phyloP scores from a whole-genome alignment of 192 early-diverging fungal genomes.

The Phlyctochytrium bullatum region DNA sequence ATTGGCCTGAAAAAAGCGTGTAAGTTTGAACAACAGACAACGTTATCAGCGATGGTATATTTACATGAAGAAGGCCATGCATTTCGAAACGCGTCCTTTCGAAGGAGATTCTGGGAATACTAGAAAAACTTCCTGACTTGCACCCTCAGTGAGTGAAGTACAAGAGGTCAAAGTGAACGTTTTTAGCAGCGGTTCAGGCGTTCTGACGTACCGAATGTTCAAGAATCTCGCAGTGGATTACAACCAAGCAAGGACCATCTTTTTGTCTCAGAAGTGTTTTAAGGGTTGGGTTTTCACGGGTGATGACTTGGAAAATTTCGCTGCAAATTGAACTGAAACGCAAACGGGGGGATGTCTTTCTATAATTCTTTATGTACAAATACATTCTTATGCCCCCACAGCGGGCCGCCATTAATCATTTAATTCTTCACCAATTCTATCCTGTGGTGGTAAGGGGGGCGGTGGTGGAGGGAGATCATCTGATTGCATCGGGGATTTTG shows the following conservation, averaged over 20 bases:
- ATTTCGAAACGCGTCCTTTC: not conserved
- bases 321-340: too few species aligned
- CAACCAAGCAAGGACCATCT: not conserved
- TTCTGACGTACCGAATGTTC: not conserved
- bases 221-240: slow-evolving; percentile 8
- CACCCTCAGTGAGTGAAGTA: not conserved
- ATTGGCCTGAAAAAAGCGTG: slow-evolving; percentile 5
- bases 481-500: too few species aligned
- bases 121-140: slow-evolving; percentile 1
- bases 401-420: too few species aligned
- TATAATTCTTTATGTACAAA: too few species aligned
- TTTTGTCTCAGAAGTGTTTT: slow-evolving; percentile 12
- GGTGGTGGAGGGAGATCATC: too few species aligned
- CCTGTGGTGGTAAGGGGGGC: too few species aligned
- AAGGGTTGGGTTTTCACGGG: slow-evolving; percentile 24
- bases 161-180: not conserved
- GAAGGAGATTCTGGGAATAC: not conserved
- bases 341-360: too few species aligned
- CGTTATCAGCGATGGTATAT: slow-evolving; percentile 8
- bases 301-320: not conserved
- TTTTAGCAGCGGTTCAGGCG: not conserved
- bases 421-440: too few species aligned
- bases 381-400: too few species aligned
- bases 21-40: slow-evolving; percentile 6
- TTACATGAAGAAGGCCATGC: not conserved